Base-by-base conservation (phyloP, 176 grass and related monocot species). In the Carex parvula region DNA sequence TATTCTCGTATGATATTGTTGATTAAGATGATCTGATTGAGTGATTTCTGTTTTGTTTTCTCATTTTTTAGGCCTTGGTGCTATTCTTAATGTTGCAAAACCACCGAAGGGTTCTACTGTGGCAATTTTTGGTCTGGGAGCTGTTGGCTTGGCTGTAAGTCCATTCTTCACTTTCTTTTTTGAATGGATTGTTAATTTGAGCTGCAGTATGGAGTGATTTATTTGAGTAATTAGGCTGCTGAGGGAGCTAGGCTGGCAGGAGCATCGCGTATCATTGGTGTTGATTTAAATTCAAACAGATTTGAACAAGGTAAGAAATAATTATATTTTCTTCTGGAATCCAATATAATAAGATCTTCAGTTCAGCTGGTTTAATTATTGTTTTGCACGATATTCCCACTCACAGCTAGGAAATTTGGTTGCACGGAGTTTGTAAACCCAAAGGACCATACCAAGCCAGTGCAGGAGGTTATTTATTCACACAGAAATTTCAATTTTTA, bases 361-460 rank as follows among this genome's bases (percentile, higher is more conserved):
- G 10, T 26, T 8, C 12, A 68, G 11, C 8, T 53, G 5, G 11
- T 42, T 48, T 61, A 30, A 1, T 37, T 18, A 42, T 56, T 46
- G 26, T 35, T 33, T 67, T 79, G 7, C 33, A 15, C 1, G 61
- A 50, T 18, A 1, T 68, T 16, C 1, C 39, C 22, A 77, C 79
- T 71, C 85, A 56, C 90, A 97, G 94, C 94, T 67, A 97, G 86
- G 87, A 94, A 92, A 52, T 97, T 97, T 81, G 94, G 94, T 22
- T 91, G 89, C 86, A 97, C 91, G 1, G 94, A 97, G 67, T 97
- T 97, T 46, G 87, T 97, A 16, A 97, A 97, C 83, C 94, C 94
- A 17, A 86, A 84, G 59, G 94, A 94, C 60, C 48, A 97, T 32
- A 62, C 79, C 80, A 97, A 90, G 71, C 92, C 94, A 13, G 90